These are phyloP conservation scores for Solanum gracilifrons DNA, from an alignment of 257 asterid genomes.

Conservation along the genomic window DNA sequence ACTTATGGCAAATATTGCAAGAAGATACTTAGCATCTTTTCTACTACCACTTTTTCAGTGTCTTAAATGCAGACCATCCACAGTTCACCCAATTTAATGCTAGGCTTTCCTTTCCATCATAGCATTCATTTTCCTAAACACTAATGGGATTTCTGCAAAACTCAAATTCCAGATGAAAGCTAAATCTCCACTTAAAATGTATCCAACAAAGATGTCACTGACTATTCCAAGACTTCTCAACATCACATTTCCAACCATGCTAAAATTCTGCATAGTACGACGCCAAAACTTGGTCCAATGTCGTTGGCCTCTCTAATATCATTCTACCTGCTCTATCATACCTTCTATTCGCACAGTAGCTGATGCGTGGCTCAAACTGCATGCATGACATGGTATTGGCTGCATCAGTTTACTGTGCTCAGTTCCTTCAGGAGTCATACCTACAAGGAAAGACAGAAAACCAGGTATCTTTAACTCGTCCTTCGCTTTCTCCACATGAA, in stretches of 20 bases:
- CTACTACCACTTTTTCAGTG: background rate
- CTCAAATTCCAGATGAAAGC: background rate
- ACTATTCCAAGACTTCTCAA: background rate
- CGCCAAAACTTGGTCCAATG: background rate
- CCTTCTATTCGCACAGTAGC: background rate
- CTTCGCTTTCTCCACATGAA: background rate
- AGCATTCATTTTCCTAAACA: background rate
- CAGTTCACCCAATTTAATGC: background rate
- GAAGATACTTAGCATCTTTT: background rate
- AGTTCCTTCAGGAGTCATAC: background rate
- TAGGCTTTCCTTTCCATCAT: background rate
- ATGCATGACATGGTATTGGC: background rate
- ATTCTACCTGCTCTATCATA: background rate
- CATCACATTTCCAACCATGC: background rate
- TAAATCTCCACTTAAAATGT: background rate
- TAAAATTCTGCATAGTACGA: background rate
- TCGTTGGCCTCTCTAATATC: background rate
- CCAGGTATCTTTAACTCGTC: background rate
- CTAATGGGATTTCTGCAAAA: background rate
- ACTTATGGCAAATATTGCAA: background rate
- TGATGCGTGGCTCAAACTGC: background rate
- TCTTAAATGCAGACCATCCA: background rate
- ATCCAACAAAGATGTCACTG: background rate
- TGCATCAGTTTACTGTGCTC: background rate
- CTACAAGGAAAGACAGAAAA: slow-evolving; percentile 1